Conservation (phyloP, 768 basidiomycete species). For the Mycena chlorophos region DNA sequence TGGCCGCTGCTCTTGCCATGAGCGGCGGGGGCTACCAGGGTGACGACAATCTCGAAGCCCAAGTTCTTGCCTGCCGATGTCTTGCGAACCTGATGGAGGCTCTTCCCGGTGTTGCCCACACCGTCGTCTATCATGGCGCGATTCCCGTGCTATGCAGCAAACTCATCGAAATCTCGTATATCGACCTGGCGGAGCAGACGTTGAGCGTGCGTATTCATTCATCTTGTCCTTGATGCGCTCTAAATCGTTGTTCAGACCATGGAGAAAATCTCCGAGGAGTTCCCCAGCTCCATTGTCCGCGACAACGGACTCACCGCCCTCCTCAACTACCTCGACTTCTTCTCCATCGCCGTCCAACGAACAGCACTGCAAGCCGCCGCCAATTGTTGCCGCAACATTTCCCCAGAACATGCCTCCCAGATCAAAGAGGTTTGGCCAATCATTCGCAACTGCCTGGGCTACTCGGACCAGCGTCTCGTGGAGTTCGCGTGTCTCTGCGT, state of each 20-base stretch:
- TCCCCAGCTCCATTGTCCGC: conserved; percentile 91
- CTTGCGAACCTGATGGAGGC: conserved; percentile 98
- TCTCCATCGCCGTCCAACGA: conserved; percentile 95
- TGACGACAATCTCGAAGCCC: conserved; percentile 89
- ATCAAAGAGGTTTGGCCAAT: conserved; percentile 90
- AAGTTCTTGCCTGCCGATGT: conserved; percentile 94
- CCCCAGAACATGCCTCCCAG: conserved; percentile 85
- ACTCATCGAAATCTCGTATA: conserved; percentile 94
- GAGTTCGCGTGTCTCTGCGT: conserved; percentile 95
- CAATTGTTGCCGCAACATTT: conserved; percentile 93
- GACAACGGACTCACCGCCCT: conserved; percentile 93
- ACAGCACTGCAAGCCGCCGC: conserved; percentile 96
- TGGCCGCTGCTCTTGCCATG: conserved; percentile 85
- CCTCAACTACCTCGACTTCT: conserved; percentile 96
- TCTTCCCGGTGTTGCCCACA: conserved; percentile 96
- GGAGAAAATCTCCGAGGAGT: conserved; percentile 98
- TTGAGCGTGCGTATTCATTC: conserved; percentile 72
- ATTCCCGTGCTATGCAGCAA: conserved; percentile 98
- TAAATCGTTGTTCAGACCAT: conserved; percentile 61
- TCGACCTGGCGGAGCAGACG: conserved; percentile 97
- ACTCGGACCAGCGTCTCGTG: conserved; percentile 95
- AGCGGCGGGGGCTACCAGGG: conserved; percentile 74
- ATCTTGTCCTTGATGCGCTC: conserved; percentile 17
- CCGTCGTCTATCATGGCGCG: conserved; percentile 96
- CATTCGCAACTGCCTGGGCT: conserved; percentile 87